Evolutionary conservation across 495 filamentous ascomycete genomes (phyloP).

Genomic region (Daldinia loculata): DNA sequence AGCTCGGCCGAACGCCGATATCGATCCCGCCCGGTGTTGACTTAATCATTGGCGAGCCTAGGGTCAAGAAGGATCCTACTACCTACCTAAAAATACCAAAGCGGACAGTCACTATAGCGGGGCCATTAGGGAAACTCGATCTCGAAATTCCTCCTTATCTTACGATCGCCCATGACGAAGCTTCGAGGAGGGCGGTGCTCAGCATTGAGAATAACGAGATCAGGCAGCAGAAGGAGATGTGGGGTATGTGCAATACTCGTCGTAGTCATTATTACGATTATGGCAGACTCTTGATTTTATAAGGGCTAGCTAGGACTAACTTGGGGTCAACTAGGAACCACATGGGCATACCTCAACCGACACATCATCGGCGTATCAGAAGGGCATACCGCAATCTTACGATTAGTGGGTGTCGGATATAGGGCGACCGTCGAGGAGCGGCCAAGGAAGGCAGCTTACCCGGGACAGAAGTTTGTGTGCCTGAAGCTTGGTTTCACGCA

Average conservation of each 20-base stretch:
- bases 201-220: conserved; percentile 68
- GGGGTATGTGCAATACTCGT: conserved; percentile 70
- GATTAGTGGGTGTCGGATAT: conserved; percentile 97
- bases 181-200: conserved; percentile 67
- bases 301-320: conserved; percentile 29
- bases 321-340: conserved; percentile 69
- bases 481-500: conserved; percentile 97
- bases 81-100: conserved; percentile 62
- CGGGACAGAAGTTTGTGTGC: conserved; percentile 84
- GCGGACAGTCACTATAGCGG: conserved; percentile 72
- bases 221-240: conserved; percentile 91
- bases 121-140: conserved; percentile 78
- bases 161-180: conserved; percentile 69
- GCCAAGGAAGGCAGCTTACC: conserved; percentile 72
- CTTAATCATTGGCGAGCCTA: conserved; percentile 70
- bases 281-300: not conserved
- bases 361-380: conserved; percentile 93
- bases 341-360: conserved; percentile 86
- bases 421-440: conserved; percentile 86
- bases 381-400: conserved; percentile 91
- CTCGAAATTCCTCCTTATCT: conserved; percentile 77
- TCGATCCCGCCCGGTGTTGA: conserved; percentile 85
- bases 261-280: not conserved
- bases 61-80: conserved; percentile 58
- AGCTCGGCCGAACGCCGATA: conserved; percentile 83